Conservation (phyloP, 2,329 filamentous ascomycete species). For the Aspergillus sp. region DNA sequence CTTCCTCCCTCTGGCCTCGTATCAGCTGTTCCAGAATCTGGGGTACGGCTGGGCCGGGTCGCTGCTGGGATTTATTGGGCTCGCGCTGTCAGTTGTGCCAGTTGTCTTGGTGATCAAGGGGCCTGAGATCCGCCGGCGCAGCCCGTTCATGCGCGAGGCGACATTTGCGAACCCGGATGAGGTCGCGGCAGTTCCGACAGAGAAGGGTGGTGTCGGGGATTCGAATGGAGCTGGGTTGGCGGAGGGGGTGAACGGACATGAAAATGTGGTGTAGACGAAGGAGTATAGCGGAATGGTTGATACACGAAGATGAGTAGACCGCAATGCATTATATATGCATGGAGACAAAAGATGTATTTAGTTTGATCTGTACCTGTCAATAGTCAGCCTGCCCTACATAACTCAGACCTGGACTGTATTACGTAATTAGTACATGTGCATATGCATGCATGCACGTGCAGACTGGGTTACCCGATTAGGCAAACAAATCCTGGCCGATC, state of each 20-base stretch:
- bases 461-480: too few relatives aligned
- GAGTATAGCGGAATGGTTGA: too few relatives aligned
- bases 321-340: too few relatives aligned
- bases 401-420: too few relatives aligned
- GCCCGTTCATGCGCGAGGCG: conserved; percentile 31
- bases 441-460: too few relatives aligned
- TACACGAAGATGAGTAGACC: too few relatives aligned
- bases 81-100: conserved; percentile 40
- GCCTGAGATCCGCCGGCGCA: conserved; percentile 32
- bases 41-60: conserved; percentile 46
- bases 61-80: conserved; percentile 44
- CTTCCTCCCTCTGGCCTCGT: conserved; percentile 46
- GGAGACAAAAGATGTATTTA: too few relatives aligned
- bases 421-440: too few relatives aligned
- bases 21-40: conserved; percentile 39
- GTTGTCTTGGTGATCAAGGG: conserved; percentile 44
- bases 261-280: neutral
- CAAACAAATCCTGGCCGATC: too few relatives aligned
- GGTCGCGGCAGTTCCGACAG: conserved; percentile 6
- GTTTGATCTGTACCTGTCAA: too few relatives aligned
- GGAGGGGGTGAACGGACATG: neutral
- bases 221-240: neutral
- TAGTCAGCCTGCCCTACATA: too few relatives aligned
- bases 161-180: conserved; percentile 14
- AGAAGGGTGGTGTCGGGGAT: neutral